phyloP scores from a whole-genome alignment of 257 asterid species.

The Solanum gracilifrons region DNA sequence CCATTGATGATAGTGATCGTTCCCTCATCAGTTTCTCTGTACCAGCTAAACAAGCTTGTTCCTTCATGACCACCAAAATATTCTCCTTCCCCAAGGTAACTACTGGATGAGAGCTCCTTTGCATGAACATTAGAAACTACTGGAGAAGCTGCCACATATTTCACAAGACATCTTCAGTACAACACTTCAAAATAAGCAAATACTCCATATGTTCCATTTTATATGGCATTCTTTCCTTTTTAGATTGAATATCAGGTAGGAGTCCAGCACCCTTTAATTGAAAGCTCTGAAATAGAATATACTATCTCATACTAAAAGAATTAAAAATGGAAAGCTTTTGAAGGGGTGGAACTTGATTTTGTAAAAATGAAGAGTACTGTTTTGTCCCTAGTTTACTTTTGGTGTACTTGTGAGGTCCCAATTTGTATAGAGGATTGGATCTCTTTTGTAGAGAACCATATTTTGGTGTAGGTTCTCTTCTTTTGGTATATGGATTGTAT shows the following conservation, averaged over 20 bases:
- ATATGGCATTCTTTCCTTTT: background rate
- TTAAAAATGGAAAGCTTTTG: background rate
- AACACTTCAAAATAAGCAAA: background rate
- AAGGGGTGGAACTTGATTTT: background rate
- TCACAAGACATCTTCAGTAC: constrained; percentile 8
- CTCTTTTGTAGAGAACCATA: background rate
- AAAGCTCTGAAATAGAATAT: background rate
- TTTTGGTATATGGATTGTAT: background rate
- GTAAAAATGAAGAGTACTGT: background rate
- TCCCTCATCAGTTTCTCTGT: constrained; percentile 66
- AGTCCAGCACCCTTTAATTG: background rate
- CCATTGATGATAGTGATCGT: constrained; percentile 45
- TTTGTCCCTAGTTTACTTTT: background rate
- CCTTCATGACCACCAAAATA: constrained; percentile 95
- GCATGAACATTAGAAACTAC: constrained; percentile 49
- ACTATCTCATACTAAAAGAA: background rate
- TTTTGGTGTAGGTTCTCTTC: background rate
- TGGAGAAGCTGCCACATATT: constrained; percentile 68
- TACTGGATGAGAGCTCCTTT: constrained; percentile 48
- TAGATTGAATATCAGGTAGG: background rate
- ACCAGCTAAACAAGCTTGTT: constrained; percentile 86
- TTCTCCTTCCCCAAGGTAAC: constrained; percentile 72
- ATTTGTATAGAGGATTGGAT: background rate
- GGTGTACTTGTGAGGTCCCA: background rate
- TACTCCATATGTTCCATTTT: background rate